Percentiles rank a stretch among this genome's conserved stretches.
These are phyloP conservation scores for Pichia scutulata DNA, from an alignment of 805 yeast species.

Conservation along the genomic window DNA sequence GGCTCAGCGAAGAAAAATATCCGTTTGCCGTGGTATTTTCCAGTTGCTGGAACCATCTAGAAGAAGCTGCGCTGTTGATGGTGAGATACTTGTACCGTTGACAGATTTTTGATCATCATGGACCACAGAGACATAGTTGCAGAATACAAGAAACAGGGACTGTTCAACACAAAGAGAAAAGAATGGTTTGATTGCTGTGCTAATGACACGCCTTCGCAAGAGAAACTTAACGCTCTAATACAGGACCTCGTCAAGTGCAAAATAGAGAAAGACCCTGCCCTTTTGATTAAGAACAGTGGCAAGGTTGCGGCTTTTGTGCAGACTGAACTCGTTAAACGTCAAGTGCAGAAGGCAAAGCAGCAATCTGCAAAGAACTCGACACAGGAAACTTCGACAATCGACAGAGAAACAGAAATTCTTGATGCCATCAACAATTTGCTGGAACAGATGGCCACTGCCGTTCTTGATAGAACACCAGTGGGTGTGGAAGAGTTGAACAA, in stretches of 20 bases:
- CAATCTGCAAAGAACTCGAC: neutral
- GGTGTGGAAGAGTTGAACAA: neutral
- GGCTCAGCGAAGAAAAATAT: neutral
- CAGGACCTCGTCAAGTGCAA: constrained; percentile 38
- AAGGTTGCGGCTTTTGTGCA: constrained; percentile 45
- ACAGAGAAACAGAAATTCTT: constrained; percentile 1
- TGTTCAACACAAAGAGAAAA: constrained; percentile 40
- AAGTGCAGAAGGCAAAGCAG: constrained; percentile 4
- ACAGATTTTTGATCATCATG: neutral
- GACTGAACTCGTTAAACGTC: constrained; percentile 36
- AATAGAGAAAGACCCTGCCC: constrained; percentile 39
- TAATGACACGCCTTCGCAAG: constrained; percentile 1
- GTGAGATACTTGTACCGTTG: no score
- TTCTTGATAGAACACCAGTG: neutral
- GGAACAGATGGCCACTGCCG: neutral
- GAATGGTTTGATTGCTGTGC: constrained; percentile 36
- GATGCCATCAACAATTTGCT: constrained; percentile 2
- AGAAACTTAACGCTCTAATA: constrained; percentile 30
- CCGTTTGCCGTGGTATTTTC: no score
- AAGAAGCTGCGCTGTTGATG: no score
- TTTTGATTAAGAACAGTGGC: constrained; percentile 41
- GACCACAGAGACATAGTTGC: constrained; percentile 29
- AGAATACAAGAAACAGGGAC: neutral
- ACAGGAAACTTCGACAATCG: neutral
- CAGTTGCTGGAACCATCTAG: no score